These are phyloP conservation scores for Trypanosoma avium DNA, from an alignment of 208 protist genomes.

Conservation along the genomic window DNA sequence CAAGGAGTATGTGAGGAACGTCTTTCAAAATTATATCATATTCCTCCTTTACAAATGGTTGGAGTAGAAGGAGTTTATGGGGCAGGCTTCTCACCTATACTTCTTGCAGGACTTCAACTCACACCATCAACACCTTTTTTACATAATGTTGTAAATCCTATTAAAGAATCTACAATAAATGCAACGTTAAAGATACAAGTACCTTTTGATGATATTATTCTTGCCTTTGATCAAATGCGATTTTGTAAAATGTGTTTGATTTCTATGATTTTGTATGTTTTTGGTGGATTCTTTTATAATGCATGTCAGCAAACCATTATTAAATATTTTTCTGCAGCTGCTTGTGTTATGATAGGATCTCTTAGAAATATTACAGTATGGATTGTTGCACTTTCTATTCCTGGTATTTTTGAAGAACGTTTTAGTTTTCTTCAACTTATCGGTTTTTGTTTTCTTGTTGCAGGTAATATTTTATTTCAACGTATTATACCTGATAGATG, in stretches of 20 bases:
- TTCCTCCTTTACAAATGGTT: slow-evolving; percentile 84
- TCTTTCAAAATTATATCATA: slow-evolving; percentile 62
- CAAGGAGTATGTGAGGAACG: slow-evolving; percentile 91
- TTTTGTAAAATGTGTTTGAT: slow-evolving; percentile 41
- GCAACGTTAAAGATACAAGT: slow-evolving; percentile 20
- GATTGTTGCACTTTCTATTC: slow-evolving; percentile 55
- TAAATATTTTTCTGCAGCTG: slow-evolving; percentile 69
- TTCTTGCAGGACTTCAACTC: slow-evolving; percentile 75
- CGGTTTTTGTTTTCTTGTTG: slow-evolving; percentile 57
- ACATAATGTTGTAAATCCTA: slow-evolving; percentile 35
- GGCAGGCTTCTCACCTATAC: slow-evolving; percentile 57
- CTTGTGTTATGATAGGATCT: slow-evolving; percentile 68
- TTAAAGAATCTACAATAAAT: slow-evolving; percentile 13
- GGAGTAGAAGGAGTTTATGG: slow-evolving; percentile 91
- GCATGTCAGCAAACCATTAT: slow-evolving; percentile 62
- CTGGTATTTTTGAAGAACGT: slow-evolving; percentile 58
- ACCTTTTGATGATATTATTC: slow-evolving; percentile 65
- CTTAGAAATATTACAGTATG: slow-evolving; percentile 75
- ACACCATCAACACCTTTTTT: slow-evolving; percentile 50
- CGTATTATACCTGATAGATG: slow-evolving; percentile 35
- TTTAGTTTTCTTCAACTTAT: slow-evolving; percentile 68
- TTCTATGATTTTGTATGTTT: slow-evolving; percentile 46
- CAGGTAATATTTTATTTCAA: slow-evolving; percentile 74
- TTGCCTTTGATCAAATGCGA: slow-evolving; percentile 62
- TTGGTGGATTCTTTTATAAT: slow-evolving; percentile 65